Base-by-base conservation (phyloP, 305 asterid species). In the Petunia hybrid region DNA sequence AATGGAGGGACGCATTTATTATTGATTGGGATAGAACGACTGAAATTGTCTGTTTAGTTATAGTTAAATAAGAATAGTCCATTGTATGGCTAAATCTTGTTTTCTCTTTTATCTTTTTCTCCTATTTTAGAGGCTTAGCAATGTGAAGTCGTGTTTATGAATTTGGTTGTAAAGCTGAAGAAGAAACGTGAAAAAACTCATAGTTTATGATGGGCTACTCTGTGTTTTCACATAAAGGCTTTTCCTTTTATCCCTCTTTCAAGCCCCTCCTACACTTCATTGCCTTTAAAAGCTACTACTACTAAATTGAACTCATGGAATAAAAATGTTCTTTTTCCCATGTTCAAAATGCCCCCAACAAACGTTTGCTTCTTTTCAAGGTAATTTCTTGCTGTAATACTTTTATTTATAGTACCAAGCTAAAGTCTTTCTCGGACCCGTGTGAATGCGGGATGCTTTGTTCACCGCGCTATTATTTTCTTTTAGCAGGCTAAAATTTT, bases 191-290 rank as follows among this genome's bases (percentile, higher is more conserved):
- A n/a, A n/a, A n/a, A n/a, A n/a, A n/a, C n/a, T n/a, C n/a, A n/a
- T n/a, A n/a, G n/a, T n/a, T 55, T 66, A 90, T 90, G 93, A 88
- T 78, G 87, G 87, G 84, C 46, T 70, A 83, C 82, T 85, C 85
- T 66, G 76, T 83, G 67, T 84, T 39, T 83, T 62, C 84, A 67
- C 85, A 68, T 63, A 81, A 77, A n/a, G 2, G 39, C 42, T 80
- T 63, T 13, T 80, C 64, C 82, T 56, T 40, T 83, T 79, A 6
- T 75, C n/a, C 62, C 68, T n/a, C 77, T 46, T 70, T 84, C 86
- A 75, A 81, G 16, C 63, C 79, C 80, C 45, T 39, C 36, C 16
- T 77, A 79, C 56, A 13, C 35, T 80, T 57, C 75, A 8, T 77
- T 56, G 69, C 82, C 82, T 35, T 2, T 69, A 22, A 80, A 60